These are phyloP conservation scores for Chrysophaeum taylorii DNA, from an alignment of 352 stramenopile species.

Conservation along the genomic window DNA sequence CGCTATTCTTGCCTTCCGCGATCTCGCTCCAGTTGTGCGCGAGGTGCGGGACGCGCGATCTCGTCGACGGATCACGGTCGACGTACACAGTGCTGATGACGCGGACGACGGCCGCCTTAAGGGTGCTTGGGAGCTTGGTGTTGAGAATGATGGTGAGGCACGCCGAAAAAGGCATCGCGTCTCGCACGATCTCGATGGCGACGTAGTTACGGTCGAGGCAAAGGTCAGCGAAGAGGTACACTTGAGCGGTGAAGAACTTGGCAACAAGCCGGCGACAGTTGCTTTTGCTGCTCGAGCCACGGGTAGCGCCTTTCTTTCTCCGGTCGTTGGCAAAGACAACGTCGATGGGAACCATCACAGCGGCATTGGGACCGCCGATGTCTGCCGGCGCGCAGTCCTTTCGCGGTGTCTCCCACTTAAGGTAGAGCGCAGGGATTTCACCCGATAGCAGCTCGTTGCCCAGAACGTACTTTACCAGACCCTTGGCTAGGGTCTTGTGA, in stretches of 20 bases:
- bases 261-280: too few species aligned
- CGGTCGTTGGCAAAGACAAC: slow-evolving; percentile 5
- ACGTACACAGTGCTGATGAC: slow-evolving; percentile 30
- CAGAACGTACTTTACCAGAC: neutral
- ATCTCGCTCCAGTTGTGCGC: slow-evolving; percentile 27
- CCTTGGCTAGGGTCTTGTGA: slow-evolving; percentile 12
- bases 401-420: slow-evolving; percentile 11
- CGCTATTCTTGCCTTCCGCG: neutral
- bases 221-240: slow-evolving; percentile 30
- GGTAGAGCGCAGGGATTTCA: slow-evolving; percentile 7
- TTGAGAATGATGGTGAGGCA: slow-evolving; percentile 26
- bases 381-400: slow-evolving; percentile 13
- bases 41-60: slow-evolving; percentile 20
- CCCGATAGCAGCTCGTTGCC: too few species aligned
- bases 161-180: slow-evolving; percentile 22
- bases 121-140: slow-evolving; percentile 2
- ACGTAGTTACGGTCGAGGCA: slow-evolving; percentile 35
- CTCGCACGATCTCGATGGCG: slow-evolving; percentile 24
- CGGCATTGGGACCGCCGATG: slow-evolving; percentile 15
- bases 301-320: slow-evolving; percentile 8
- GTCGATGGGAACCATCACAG: slow-evolving; percentile 13
- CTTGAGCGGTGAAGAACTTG: slow-evolving; percentile 29
- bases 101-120: slow-evolving; percentile 23
- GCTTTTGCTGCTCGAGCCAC: too few species aligned
- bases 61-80: slow-evolving; percentile 25